Conservation (phyloP, 2,329 filamentous ascomycete species). For the Rosellinia necatrix region DNA sequence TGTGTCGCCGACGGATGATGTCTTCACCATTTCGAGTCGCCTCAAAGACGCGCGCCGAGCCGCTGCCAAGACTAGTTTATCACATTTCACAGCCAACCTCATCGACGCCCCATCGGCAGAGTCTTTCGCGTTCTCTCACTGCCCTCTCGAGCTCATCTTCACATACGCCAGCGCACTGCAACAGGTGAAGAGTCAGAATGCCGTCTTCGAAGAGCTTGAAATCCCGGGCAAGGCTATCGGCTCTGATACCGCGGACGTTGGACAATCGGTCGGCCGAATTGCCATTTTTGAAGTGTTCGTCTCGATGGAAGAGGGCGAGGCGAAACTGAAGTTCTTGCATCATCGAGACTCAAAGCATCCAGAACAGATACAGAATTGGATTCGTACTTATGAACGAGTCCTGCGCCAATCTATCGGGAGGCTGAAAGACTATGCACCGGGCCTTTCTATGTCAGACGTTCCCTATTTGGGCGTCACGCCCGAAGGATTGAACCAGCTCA, state of each 20-base stretch:
- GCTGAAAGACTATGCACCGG: slow-evolving; percentile 48
- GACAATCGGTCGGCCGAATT: slow-evolving; percentile 51
- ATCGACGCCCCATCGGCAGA: slow-evolving; percentile 35
- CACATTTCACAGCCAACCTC: slow-evolving; percentile 53
- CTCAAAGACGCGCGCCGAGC: slow-evolving; percentile 57
- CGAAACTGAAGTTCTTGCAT: slow-evolving; percentile 53
- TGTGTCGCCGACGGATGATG: slow-evolving; percentile 50
- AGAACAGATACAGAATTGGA: slow-evolving; percentile 51
- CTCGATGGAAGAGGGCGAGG: slow-evolving; percentile 50
- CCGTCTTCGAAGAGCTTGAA: slow-evolving; percentile 54
- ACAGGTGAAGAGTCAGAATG: slow-evolving; percentile 52
- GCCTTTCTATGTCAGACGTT: slow-evolving; percentile 56
- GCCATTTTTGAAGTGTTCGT: slow-evolving; percentile 57
- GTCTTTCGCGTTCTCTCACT: slow-evolving; percentile 47
- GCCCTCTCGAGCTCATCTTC: slow-evolving; percentile 63
- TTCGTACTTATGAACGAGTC: slow-evolving; percentile 52
- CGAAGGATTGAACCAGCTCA: slow-evolving; percentile 50
- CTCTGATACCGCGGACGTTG: slow-evolving; percentile 50
- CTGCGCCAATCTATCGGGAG: slow-evolving; percentile 50
- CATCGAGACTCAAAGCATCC: slow-evolving; percentile 48
- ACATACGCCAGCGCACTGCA: slow-evolving; percentile 58
- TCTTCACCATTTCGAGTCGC: slow-evolving; percentile 55
- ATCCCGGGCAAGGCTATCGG: slow-evolving; percentile 46
- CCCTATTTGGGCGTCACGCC: slow-evolving; percentile 54
- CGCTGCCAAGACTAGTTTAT: slow-evolving; percentile 50